These are phyloP conservation scores for Rutstroemia sp. DNA, from an alignment of 2,329 filamentous ascomycete genomes.

Conservation along the genomic window DNA sequence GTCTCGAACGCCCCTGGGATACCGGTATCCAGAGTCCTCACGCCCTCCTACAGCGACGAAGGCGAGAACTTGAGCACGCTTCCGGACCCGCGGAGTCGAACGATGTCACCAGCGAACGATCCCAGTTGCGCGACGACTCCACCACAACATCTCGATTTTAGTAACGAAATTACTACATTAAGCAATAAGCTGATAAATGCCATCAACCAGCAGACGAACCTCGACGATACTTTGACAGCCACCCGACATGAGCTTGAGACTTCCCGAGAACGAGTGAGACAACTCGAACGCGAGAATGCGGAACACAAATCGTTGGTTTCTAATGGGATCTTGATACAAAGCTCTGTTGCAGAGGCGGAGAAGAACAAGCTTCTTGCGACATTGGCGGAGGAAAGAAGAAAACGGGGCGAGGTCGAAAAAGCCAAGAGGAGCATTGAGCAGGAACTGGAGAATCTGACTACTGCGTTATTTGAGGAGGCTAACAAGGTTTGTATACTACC, in stretches of 20 bases:
- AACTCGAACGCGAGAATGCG: slow-evolving; percentile 54
- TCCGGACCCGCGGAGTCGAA: slow-evolving; percentile 53
- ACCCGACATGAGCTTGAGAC: slow-evolving; percentile 77
- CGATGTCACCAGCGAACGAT: slow-evolving; percentile 39
- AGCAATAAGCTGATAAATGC: slow-evolving; percentile 96
- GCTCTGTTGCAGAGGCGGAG: slow-evolving; percentile 66
- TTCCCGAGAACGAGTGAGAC: slow-evolving; percentile 57
- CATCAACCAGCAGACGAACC: slow-evolving; percentile 88
- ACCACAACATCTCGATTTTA: slow-evolving; percentile 47
- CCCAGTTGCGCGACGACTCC: slow-evolving; percentile 29
- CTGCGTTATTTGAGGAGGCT: slow-evolving; percentile 93
- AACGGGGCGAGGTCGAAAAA: slow-evolving; percentile 59
- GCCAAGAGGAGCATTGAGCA: slow-evolving; percentile 87
- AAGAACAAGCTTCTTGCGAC: slow-evolving; percentile 51
- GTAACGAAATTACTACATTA: slow-evolving; percentile 69
- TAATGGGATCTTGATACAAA: slow-evolving; percentile 68
- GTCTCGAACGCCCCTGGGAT: slow-evolving; percentile 20
- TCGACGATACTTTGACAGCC: slow-evolving; percentile 81
- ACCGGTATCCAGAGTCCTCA: slow-evolving; percentile 21
- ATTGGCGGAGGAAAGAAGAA: slow-evolving; percentile 57
- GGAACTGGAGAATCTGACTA: slow-evolving; percentile 83
- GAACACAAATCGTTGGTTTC: slow-evolving; percentile 64
- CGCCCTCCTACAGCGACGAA: slow-evolving; percentile 38
- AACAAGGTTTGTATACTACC: slow-evolving; percentile 57
- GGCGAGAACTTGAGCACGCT: slow-evolving; percentile 62